Percentiles rank a stretch among this genome's conserved stretches.
phyloP scores from a whole-genome alignment of 352 stramenopile genomes.

The Pilasporangium apinafurcum region DNA sequence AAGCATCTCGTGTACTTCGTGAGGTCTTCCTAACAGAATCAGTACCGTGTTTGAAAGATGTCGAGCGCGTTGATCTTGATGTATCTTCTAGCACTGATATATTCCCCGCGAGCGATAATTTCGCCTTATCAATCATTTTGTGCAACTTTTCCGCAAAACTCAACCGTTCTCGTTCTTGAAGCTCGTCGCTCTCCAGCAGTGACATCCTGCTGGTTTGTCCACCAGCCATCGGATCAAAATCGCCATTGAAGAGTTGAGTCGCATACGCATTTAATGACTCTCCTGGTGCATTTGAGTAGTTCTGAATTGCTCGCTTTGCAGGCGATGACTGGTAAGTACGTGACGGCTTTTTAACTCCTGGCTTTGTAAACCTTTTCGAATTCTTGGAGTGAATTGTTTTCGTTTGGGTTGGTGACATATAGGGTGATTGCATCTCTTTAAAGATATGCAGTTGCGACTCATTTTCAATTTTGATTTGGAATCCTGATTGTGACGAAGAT shows the following conservation, averaged over 20 bases:
- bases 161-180: constrained; percentile 49
- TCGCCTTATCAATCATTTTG: constrained; percentile 86
- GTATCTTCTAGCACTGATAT: no score
- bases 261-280: constrained; percentile 72
- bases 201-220: constrained; percentile 7
- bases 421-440: constrained; percentile 18
- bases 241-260: constrained; percentile 56
- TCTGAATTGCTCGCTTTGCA: constrained; percentile 18
- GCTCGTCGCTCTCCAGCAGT: constrained; percentile 23
- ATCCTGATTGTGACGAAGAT: constrained; percentile 2
- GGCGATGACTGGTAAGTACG: no score
- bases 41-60: no score
- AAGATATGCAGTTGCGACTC: constrained; percentile 30
- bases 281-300: constrained; percentile 7
- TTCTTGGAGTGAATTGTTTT: no score
- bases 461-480: constrained; percentile 37
- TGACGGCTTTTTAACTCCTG: no score
- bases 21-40: no score
- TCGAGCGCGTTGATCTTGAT: no score
- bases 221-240: constrained; percentile 5
- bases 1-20: no score
- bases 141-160: constrained; percentile 84
- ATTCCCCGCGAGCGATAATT: constrained; percentile 37
- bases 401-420: constrained; percentile 14
- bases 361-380: no score